These are phyloP conservation scores for Chaetomium tenue DNA, from an alignment of 495 filamentous ascomycete genomes.

Conservation along the genomic window DNA sequence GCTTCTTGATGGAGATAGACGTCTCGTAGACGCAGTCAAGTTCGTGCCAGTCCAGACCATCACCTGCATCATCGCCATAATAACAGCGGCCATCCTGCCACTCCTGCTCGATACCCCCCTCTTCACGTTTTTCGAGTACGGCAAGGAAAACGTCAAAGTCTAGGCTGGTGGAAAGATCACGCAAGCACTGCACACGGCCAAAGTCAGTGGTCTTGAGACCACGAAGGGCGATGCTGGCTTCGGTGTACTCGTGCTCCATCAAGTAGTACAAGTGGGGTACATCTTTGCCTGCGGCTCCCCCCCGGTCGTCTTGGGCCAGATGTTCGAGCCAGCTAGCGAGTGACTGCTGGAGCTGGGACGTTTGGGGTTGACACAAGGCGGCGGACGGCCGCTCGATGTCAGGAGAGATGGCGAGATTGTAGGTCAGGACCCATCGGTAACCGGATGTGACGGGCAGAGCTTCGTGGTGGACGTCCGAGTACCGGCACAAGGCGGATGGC, in stretches of 20 bases:
- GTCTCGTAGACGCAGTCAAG: neutral
- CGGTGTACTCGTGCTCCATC: slow-evolving; percentile 51
- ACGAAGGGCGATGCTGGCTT: slow-evolving; percentile 39
- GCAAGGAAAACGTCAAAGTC: slow-evolving; percentile 41
- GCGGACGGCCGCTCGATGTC: slow-evolving; percentile 18
- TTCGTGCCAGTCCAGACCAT: neutral
- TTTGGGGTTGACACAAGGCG: neutral
- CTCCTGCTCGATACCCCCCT: too few relatives aligned
- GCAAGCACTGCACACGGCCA: slow-evolving; percentile 30
- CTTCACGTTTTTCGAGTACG: slow-evolving; percentile 32
- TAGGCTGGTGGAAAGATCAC: slow-evolving; percentile 35
- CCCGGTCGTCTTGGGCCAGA: neutral
- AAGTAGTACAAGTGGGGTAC: slow-evolving; percentile 36
- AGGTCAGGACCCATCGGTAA: slow-evolving; percentile 53
- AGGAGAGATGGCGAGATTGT: slow-evolving; percentile 48
- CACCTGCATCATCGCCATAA: too few relatives aligned
- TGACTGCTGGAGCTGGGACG: slow-evolving; percentile 21
- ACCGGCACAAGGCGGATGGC: slow-evolving; percentile 50
- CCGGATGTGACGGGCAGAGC: slow-evolving; percentile 51
- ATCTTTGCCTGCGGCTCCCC: slow-evolving; percentile 1
- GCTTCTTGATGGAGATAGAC: neutral
- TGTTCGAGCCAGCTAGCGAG: slow-evolving; percentile 31
- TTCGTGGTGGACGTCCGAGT: slow-evolving; percentile 56
- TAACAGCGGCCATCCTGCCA: too few relatives aligned
- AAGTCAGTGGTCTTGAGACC: slow-evolving; percentile 47